phyloP scores from a whole-genome alignment of 148 eudicot genomes.

The Limonium bicolor region DNA sequence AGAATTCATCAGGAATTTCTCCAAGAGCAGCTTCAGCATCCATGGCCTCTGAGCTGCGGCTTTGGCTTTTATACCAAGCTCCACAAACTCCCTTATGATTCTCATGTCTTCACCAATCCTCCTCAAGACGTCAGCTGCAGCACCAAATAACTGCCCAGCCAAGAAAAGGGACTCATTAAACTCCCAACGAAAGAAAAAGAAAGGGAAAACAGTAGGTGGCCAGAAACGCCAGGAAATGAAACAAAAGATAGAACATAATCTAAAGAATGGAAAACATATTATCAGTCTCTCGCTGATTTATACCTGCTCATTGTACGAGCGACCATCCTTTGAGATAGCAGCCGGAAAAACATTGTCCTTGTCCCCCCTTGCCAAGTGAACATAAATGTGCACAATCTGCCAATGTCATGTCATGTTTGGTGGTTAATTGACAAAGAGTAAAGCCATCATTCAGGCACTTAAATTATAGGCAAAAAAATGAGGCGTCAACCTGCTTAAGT shows the following conservation, averaged over 20 bases:
- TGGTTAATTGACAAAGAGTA: no score
- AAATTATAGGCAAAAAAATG: no score
- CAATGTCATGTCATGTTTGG: conserved; percentile 65
- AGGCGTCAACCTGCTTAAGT: conserved; percentile 92
- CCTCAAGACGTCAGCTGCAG: conserved; percentile 68
- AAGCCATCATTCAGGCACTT: no score
- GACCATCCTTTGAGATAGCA: conserved; percentile 86
- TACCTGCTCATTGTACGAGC: conserved; percentile 97
- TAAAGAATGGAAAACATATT: not conserved
- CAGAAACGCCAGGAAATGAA: no score
- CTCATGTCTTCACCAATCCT: conserved; percentile 78
- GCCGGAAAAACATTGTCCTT: conserved; percentile 60
- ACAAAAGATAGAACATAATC: not conserved
- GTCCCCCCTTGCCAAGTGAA: conserved; percentile 89
- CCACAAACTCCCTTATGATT: conserved; percentile 60
- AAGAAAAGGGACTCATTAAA: conserved; percentile 7
- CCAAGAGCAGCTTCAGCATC: conserved; percentile 94
- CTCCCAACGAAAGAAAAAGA: not conserved
- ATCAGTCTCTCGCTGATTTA: no score
- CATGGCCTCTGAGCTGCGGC: conserved; percentile 89
- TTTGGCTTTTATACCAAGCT: conserved; percentile 76
- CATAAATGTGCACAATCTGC: conserved; percentile 91
- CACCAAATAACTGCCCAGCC: conserved; percentile 46
- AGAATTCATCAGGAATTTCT: conserved; percentile 96
- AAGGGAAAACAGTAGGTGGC: not conserved